Percentiles rank a stretch among this genome's conserved stretches.
These are phyloP conservation scores for Solanum hybrid DNA, from an alignment of 305 asterid species.

Conservation along the genomic window DNA sequence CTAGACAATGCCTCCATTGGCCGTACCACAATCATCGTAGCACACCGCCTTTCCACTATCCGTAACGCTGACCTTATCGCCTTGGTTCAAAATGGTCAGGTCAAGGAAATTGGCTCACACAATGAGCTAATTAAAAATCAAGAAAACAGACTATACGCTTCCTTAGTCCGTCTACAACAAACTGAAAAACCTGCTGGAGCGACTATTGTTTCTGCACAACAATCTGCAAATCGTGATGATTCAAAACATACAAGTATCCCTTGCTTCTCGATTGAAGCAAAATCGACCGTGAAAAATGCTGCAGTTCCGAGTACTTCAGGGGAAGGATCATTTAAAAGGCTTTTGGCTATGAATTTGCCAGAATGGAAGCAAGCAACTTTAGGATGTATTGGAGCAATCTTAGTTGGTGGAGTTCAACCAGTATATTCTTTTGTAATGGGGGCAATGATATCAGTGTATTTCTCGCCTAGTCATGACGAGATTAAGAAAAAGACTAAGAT, in stretches of 20 bases:
- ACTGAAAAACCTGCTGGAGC: conserved; percentile 12
- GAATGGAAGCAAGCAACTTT: conserved; percentile 73
- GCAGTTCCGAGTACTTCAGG: conserved; percentile 6
- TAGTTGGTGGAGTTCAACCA: conserved; percentile 85
- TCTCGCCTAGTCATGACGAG: conserved; percentile 40
- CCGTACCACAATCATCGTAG: conserved; percentile 73
- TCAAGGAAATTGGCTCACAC: conserved; percentile 63
- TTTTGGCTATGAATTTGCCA: conserved; percentile 80
- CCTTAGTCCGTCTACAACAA: conserved; percentile 59
- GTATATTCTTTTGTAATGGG: conserved; percentile 74
- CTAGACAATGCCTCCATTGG: conserved; percentile 80
- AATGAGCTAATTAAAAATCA: conserved; percentile 34
- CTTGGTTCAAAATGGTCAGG: conserved; percentile 57
- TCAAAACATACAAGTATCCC: too few relatives aligned
- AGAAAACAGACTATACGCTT: conserved; percentile 49
- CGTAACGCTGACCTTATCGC: conserved; percentile 72
- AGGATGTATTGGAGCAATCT: conserved; percentile 52
- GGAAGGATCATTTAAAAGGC: conserved; percentile 52
- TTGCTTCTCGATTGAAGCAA: too few relatives aligned
- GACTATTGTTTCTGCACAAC: too few relatives aligned
- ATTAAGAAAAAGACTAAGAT: conserved; percentile 50
- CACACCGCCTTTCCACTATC: conserved; percentile 92
- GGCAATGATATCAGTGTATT: conserved; percentile 66
- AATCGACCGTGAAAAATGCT: conserved; percentile 16
- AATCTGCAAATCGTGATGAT: too few relatives aligned